Percentiles rank a stretch among this genome's conserved stretches.
phyloP scores from a whole-genome alignment of 305 asterid species.

The Fraxinus dipetala region DNA sequence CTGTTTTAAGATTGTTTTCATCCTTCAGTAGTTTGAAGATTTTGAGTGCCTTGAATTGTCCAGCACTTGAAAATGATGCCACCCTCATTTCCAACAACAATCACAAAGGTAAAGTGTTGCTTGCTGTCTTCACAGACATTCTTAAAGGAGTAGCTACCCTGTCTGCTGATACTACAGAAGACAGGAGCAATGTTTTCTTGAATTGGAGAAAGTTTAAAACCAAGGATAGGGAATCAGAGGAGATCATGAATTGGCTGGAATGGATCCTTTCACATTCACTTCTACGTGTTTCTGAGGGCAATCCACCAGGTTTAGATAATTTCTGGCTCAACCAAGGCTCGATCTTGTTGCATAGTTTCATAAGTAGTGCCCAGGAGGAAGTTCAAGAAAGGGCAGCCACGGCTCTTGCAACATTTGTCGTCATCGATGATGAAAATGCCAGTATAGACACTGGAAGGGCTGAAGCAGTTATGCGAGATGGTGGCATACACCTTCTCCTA shows the following conservation, averaged over 20 bases:
- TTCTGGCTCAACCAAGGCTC: conserved; percentile 93
- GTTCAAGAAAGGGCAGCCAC: conserved; percentile 96
- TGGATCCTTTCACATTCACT: conserved; percentile 77
- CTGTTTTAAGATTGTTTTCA: conserved; percentile 55
- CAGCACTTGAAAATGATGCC: conserved; percentile 58
- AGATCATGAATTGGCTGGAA: conserved; percentile 78
- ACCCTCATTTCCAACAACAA: conserved; percentile 52
- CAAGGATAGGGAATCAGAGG: conserved; percentile 50
- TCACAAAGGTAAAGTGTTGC: conserved; percentile 66
- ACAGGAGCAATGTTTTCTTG: conserved; percentile 50
- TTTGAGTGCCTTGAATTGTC: conserved; percentile 73
- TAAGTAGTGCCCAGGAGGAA: conserved; percentile 81
- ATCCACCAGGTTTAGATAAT: conserved; percentile 68
- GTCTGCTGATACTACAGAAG: conserved; percentile 50
- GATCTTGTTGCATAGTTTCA: conserved; percentile 60
- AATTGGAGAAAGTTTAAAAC: conserved; percentile 45
- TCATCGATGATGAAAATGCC: conserved; percentile 81
- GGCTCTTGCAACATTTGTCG: conserved; percentile 83
- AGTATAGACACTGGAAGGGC: conserved; percentile 76
- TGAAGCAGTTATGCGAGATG: conserved; percentile 75
- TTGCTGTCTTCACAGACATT: conserved; percentile 60
- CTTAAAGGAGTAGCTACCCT: conserved; percentile 58
- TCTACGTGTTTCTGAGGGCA: conserved; percentile 84
- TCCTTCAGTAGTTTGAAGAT: conserved; percentile 60
- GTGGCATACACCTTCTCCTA: conserved; percentile 71